Evolutionary conservation across 805 yeast genomes (phyloP), one percentile per base, ranked within the genome.

Genomic region (Ogataea dorogensis): DNA sequence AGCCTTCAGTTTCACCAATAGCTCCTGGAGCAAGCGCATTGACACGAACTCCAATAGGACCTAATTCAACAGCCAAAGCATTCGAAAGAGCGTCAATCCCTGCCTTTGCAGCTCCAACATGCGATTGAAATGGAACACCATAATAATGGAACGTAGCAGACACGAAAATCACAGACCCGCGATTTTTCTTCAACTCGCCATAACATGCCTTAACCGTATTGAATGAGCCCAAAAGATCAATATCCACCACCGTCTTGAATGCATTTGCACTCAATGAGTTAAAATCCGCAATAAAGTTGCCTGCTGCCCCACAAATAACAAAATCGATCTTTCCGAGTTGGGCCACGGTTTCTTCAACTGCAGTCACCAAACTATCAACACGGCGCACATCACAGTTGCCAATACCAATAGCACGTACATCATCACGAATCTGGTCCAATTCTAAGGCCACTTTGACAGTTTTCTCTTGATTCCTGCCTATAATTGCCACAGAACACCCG

Each of bases 251-350:
- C 0, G 94, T 71, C 60, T 84, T 84, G 70, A 89, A 89, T 5
- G 95, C 97, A 55, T 88, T 87, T 14, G 91, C 55, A 2, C 91
- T 80, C 46, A 89, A 65, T 50, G 79, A 80, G 53, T 81, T 79
- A 63, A 88, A 77, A 58, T 86, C 93, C 21, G 86, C 65, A 36
- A 91, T 59, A 57, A 91, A 89, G 66, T 91, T 91, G 7, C 98
- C 97, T 3, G 97, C 97, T 2, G 98, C 97, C 8, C 97, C 97
- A 28, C 93, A 89, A 58, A 89, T 84, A 21, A 89, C 94, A 58
- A 61, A 85, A 63, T 89, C 97, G 41, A 89, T 81, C 43, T 74
- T 67, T 5, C 96, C 96, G 47, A 86, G 73, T 52, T 72, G 67
- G 7, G 63, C 55, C 16, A 88, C 86, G 0, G 96, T 79, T 26